phyloP scores from a whole-genome alignment of 805 yeast genomes.

The Metschnikowia lochheadii region DNA sequence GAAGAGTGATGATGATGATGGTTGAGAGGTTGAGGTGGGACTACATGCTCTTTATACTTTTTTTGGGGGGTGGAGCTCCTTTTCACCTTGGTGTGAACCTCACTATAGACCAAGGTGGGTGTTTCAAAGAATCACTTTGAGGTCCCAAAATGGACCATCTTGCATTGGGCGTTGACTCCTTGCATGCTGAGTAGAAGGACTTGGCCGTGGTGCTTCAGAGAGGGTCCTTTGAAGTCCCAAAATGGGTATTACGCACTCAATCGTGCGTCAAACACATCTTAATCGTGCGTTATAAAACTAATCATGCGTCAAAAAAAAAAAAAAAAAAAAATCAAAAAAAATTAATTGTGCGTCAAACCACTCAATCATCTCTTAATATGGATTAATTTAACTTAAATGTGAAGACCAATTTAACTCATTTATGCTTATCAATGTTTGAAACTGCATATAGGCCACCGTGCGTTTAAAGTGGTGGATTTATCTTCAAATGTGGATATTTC shows the following conservation, averaged over 20 bases:
- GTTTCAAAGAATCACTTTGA: neutral
- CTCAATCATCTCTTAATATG: no score
- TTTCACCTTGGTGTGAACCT: no score
- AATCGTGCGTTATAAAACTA: neutral
- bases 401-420: no score
- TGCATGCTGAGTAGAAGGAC: neutral
- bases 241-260: neutral
- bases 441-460: no score
- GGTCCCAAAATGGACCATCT: neutral
- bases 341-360: no score
- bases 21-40: neutral
- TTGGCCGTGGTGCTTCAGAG: slow-evolving; percentile 1
- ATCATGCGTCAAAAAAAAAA: no score
- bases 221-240: slow-evolving; percentile 11
- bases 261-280: neutral
- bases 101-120: neutral
- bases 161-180: neutral
- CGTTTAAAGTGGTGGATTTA: no score
- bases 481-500: no score
- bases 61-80: neutral
- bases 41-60: neutral
- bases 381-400: no score
- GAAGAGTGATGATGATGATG: neutral
- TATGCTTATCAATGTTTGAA: no score
- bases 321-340: no score